Conservation (phyloP, 169 alveolate genomes). For the Plasmodium gaboni region DNA sequence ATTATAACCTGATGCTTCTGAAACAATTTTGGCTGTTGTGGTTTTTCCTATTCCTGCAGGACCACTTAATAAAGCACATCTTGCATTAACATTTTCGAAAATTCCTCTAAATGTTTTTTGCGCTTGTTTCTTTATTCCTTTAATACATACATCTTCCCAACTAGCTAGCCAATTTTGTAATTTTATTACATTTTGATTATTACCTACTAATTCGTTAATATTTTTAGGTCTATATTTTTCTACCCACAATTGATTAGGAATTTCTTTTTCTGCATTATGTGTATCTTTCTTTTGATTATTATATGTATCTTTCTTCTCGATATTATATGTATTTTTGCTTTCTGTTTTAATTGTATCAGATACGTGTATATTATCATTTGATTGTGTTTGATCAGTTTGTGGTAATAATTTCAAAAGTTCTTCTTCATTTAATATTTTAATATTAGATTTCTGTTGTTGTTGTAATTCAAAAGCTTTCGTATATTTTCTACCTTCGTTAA, state of each 20-base stretch:
- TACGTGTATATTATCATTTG: background rate
- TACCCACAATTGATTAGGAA: constrained; percentile 89
- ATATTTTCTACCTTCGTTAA: constrained; percentile 92
- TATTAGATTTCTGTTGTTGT: constrained; percentile 73
- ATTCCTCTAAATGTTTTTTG: constrained; percentile 54
- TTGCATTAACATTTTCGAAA: constrained; percentile 89
- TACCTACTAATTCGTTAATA: constrained; percentile 94
- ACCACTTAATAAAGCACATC: constrained; percentile 96
- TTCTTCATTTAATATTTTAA: constrained; percentile 85
- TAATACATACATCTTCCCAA: constrained; percentile 94
- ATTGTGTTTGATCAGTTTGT: constrained; percentile 23
- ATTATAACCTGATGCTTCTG: constrained; percentile 91
- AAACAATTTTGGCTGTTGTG: constrained; percentile 94
- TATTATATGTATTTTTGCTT: background rate
- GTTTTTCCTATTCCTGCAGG: constrained; percentile 99
- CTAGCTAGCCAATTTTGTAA: constrained; percentile 94
- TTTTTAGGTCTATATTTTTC: constrained; percentile 95
- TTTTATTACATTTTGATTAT: constrained; percentile 88
- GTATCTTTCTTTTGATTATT: constrained; percentile 13
- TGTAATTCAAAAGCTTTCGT: constrained; percentile 86
- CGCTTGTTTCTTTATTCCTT: constrained; percentile 87
- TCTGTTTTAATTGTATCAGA: background rate
- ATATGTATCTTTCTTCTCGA: constrained; percentile 1
- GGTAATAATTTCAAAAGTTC: constrained; percentile 84
- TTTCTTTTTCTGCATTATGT: background rate